Conservation (phyloP, 2,329 filamentous ascomycete species). For the Myriosclerotinia duriaeana region DNA sequence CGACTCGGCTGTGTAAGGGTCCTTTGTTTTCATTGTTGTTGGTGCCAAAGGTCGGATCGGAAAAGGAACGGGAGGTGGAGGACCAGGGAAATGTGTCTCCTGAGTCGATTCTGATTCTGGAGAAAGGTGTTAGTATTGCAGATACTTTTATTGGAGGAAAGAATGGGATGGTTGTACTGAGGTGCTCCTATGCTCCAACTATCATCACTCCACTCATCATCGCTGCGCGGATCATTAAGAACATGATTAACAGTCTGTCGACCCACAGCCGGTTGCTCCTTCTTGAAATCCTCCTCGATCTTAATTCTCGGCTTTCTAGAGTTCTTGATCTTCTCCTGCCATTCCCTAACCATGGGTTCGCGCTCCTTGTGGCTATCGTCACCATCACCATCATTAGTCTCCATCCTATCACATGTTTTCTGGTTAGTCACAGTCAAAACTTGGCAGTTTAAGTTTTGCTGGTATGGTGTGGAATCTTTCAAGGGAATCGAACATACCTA, state of each 20-base stretch:
- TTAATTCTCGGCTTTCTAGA: not conserved
- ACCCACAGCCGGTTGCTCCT: not conserved
- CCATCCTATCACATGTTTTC: not conserved
- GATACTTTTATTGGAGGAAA: accelerated
- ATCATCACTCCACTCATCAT: not conserved
- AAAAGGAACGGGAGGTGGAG: not conserved
- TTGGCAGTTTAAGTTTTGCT: not conserved
- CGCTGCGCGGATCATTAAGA: not conserved
- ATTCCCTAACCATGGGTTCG: not conserved
- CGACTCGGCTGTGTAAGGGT: not conserved
- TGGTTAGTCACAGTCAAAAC: not conserved
- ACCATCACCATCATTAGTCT: not conserved
- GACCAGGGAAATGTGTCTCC: constrained; percentile 1
- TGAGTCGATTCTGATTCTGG: not conserved
- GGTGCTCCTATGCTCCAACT: not conserved
- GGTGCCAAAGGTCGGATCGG: not conserved
- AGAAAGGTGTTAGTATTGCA: not conserved
- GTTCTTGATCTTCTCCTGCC: not conserved
- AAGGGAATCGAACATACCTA: not conserved
- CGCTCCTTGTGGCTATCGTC: not conserved
- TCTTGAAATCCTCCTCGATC: not conserved
- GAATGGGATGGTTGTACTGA: not conserved
- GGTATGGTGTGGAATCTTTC: not conserved
- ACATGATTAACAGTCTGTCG: constrained; percentile 2
- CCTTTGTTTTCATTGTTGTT: not conserved